Evolutionary conservation across 2,329 filamentous ascomycete species (phyloP).

Genomic region (Colletotrichum sp.): DNA sequence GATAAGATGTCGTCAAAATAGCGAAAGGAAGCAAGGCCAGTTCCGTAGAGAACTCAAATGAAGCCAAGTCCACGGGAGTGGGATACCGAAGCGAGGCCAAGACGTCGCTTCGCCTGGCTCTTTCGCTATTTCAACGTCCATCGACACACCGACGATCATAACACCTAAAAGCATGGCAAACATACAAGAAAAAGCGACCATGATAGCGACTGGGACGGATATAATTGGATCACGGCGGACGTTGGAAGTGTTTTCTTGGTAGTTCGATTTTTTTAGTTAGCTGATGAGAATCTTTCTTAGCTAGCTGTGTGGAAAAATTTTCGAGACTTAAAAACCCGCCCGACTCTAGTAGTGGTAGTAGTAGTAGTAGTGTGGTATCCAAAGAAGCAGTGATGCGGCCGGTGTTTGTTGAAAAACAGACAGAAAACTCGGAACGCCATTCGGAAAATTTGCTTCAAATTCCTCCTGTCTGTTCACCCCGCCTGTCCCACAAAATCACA

Average conservation of each 20-base stretch:
- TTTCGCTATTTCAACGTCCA: neutral
- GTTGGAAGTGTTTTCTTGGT: neutral
- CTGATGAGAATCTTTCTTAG: neutral
- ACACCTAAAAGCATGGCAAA: too few species aligned
- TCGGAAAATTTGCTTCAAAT: neutral
- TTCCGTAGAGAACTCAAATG: too few species aligned
- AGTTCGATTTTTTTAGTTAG: neutral
- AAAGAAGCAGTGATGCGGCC: conserved; percentile 3
- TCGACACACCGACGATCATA: too few species aligned
- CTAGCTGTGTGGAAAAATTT: neutral
- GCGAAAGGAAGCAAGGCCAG: neutral
- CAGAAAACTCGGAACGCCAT: neutral
- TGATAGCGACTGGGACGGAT: neutral
- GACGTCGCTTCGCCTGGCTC: neutral
- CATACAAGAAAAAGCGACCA: neutral
- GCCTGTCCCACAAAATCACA: conserved; percentile 1
- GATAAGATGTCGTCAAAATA: neutral
- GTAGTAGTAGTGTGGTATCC: neutral
- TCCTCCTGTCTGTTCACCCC: neutral
- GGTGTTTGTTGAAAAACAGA: neutral
- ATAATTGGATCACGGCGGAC: neutral
- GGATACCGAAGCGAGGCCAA: neutral
- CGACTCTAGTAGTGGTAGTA: neutral
- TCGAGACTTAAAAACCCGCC: neutral
- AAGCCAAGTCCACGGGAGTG: neutral